Evolutionary conservation across 768 basidiomycete genomes (phyloP), one percentile per base, ranked within the genome.

Genomic region (Pisolithus orientalis): DNA sequence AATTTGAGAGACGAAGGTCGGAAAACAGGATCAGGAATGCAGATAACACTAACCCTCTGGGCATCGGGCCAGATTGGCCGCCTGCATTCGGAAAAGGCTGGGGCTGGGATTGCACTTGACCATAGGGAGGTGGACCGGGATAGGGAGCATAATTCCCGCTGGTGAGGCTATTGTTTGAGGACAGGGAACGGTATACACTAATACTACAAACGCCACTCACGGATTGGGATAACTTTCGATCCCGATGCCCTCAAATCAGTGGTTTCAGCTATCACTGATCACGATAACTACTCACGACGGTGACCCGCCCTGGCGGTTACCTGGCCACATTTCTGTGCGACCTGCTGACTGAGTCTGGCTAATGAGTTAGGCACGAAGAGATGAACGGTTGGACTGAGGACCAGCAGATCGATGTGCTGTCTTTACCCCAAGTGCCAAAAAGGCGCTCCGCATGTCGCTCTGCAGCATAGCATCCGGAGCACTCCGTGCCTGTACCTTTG

Each of bases 1-100:
- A 21, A 21, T 28, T 34, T 4, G 49, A 43, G 27, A 24, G 9
- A 44, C 11, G 28, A 27, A 4, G 28, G 21, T 31, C 10, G 27
- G 45, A 1, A 8, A 42, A 31, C 1, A 25, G 6, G 39, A 6
- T 25, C 27, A 34, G 14, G 21, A 39, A 39, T 29, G 5, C 9
- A 28, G 38, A 46, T 47, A 46, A 5, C 28, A 56, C 54, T 53
- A 40, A 63, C 62, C 53, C 54, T 49, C 56, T 44, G 34, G 53
- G 42, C 40, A 38, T 40, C 37, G 38, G 43, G 31, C 13, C n/a
- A 27, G 39, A 39, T 10, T 61, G 52, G 11, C 48, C 39, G n/a
- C 34, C 11, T 11, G 34, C 46, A 11, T 21, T 21, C 21, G 47
- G 52, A 28, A 53, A 54, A 17, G 32, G 21, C 14, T 49, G 56